Percentiles rank a stretch among this genome's conserved stretches.
phyloP scores from a whole-genome alignment of 768 basidiomycete genomes.

The Panaeolus papilionaceus region DNA sequence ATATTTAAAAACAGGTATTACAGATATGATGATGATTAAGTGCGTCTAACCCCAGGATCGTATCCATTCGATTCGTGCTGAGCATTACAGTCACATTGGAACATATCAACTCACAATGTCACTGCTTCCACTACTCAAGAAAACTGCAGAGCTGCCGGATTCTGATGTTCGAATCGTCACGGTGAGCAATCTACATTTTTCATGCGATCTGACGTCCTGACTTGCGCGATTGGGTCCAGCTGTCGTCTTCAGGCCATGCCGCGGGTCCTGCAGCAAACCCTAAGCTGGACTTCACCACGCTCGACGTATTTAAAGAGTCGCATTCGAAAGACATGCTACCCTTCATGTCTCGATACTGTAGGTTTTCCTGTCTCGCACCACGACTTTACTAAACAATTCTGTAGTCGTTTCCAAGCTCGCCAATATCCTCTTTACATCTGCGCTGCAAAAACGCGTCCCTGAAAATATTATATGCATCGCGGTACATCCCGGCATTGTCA shows the following conservation, averaged over 20 bases:
- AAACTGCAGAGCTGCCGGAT: constrained; percentile 34
- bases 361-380: constrained; percentile 12
- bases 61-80: neutral
- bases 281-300: constrained; percentile 32
- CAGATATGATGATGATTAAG: constrained; percentile 12
- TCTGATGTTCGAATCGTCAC: constrained; percentile 41
- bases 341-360: constrained; percentile 34
- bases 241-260: neutral
- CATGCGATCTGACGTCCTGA: neutral
- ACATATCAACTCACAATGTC: constrained; percentile 36
- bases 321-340: constrained; percentile 34
- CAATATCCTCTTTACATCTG: constrained; percentile 47
- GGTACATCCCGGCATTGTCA: constrained; percentile 47
- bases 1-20: neutral
- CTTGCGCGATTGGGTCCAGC: neutral
- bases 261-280: constrained; percentile 25
- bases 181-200: constrained; percentile 21
- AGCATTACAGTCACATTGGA: constrained; percentile 21
- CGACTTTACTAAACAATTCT: neutral
- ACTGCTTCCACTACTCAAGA: constrained; percentile 36
- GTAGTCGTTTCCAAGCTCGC: constrained; percentile 55
- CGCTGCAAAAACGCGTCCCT: constrained; percentile 50
- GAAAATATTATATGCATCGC: constrained; percentile 37
- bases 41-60: neutral
- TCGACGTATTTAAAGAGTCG: constrained; percentile 41